These are phyloP conservation scores for Aureobasidium melanogenum DNA, from an alignment of 2,329 filamentous ascomycete species.

Conservation along the genomic window DNA sequence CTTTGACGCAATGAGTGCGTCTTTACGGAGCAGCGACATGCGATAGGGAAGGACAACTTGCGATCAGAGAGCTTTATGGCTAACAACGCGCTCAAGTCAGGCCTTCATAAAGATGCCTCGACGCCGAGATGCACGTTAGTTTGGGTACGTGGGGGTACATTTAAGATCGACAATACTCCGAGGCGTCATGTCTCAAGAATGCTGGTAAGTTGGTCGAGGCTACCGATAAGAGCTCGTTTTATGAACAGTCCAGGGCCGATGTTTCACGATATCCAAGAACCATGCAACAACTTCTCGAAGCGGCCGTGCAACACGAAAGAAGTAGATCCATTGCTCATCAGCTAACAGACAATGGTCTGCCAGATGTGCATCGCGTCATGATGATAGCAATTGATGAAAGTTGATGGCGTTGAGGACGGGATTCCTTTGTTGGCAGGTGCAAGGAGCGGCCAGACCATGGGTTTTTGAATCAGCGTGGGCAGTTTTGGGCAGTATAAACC, in stretches of 20 bases:
- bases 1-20: neutral
- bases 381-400: neutral
- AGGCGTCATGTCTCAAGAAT: neutral
- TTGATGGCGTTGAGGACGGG: neutral
- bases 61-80: too few relatives aligned
- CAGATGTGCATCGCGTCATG: neutral
- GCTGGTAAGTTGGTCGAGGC: neutral
- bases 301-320: neutral
- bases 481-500: neutral
- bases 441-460: neutral
- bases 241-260: neutral
- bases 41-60: neutral
- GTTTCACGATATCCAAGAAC: neutral
- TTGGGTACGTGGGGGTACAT: neutral
- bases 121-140: neutral
- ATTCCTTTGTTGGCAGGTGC: neutral
- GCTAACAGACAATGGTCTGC: neutral
- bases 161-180: neutral
- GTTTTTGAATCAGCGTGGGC: neutral
- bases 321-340: neutral
- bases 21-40: too few relatives aligned
- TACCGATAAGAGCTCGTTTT: neutral
- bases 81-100: too few relatives aligned
- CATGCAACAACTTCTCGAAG: slow-evolving; percentile 2
- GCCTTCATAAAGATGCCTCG: too few relatives aligned